A percentile compares a stretch with the other conserved stretches of the same genome.
phyloP scores from a whole-genome alignment of 345 rosid species.

The Garcia nutans region DNA sequence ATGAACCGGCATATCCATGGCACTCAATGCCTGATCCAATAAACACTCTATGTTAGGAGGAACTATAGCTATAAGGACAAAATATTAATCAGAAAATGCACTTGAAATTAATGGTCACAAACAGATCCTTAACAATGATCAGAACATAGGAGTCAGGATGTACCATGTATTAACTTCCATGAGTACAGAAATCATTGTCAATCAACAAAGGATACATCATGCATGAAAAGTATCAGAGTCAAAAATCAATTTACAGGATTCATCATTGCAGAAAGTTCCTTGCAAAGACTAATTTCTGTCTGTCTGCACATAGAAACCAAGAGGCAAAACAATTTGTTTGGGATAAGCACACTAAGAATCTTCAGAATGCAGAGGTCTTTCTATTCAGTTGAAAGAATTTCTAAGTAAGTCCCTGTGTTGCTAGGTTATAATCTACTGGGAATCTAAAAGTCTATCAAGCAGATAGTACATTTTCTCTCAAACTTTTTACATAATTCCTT shows the following conservation, averaged over 20 bases:
- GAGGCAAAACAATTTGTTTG: not conserved
- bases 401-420: not conserved
- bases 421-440: not conserved
- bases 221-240: not conserved
- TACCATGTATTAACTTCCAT: not conserved
- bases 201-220: not conserved
- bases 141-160: not conserved
- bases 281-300: not conserved
- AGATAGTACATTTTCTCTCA: not conserved
- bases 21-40: slow-evolving; percentile 65
- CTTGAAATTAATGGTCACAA: not conserved
- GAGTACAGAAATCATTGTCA: not conserved
- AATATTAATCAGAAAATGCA: not conserved
- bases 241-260: too few species aligned
- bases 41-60: slow-evolving; percentile 16
- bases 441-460: not conserved
- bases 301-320: not conserved
- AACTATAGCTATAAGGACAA: not conserved
- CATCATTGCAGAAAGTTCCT: not conserved
- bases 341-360: not conserved
- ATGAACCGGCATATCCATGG: slow-evolving; percentile 36
- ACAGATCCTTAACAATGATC: not conserved
- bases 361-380: slow-evolving; percentile 1
- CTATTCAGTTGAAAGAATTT: not conserved
- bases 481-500: not conserved